These are phyloP conservation scores for Nicotiana benthamiana DNA, from an alignment of 257 asterid species.

Conservation along the genomic window DNA sequence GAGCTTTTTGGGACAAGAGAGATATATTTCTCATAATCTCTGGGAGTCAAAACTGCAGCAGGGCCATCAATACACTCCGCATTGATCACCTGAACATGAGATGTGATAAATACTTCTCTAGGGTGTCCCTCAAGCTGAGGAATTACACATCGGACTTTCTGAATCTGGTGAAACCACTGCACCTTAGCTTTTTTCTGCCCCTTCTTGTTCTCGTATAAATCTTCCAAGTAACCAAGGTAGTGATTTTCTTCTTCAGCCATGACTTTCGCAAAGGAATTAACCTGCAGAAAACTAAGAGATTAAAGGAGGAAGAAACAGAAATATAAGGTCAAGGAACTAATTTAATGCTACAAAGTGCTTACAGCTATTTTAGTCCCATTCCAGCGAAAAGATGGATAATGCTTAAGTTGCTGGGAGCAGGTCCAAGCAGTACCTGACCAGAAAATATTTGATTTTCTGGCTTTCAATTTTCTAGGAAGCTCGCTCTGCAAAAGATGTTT, in stretches of 20 bases:
- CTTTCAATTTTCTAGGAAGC: slow-evolving; percentile 13
- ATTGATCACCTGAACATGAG: slow-evolving; percentile 26
- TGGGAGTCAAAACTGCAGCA: slow-evolving; percentile 40
- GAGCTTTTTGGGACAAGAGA: slow-evolving; percentile 18
- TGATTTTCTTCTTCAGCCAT: slow-evolving; percentile 18
- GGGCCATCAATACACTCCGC: slow-evolving; percentile 29
- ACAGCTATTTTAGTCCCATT: slow-evolving; percentile 33
- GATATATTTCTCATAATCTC: slow-evolving; percentile 33
- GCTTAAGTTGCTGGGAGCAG: slow-evolving; percentile 42
- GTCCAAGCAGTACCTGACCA: slow-evolving; percentile 49
- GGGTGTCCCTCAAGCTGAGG: slow-evolving; percentile 24
- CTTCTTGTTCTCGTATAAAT: slow-evolving; percentile 40
- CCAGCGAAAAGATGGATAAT: slow-evolving; percentile 39
- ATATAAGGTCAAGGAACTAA: slow-evolving; percentile 3
- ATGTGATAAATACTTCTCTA: slow-evolving; percentile 45
- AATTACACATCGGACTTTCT: slow-evolving; percentile 28
- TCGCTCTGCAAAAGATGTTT: slow-evolving; percentile 17
- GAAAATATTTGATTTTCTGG: slow-evolving; percentile 18
- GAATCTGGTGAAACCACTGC: slow-evolving; percentile 25
- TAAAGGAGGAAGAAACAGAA: background rate
- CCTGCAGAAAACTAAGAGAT: slow-evolving; percentile 25
- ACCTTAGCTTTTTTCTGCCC: slow-evolving; percentile 36
- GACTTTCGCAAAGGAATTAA: slow-evolving; percentile 37
- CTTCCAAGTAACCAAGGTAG: slow-evolving; percentile 48
- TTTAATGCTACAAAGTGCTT: slow-evolving; percentile 11